These are phyloP conservation scores for Trypanosoma caninum DNA, from an alignment of 208 protist genomes.

Conservation along the genomic window DNA sequence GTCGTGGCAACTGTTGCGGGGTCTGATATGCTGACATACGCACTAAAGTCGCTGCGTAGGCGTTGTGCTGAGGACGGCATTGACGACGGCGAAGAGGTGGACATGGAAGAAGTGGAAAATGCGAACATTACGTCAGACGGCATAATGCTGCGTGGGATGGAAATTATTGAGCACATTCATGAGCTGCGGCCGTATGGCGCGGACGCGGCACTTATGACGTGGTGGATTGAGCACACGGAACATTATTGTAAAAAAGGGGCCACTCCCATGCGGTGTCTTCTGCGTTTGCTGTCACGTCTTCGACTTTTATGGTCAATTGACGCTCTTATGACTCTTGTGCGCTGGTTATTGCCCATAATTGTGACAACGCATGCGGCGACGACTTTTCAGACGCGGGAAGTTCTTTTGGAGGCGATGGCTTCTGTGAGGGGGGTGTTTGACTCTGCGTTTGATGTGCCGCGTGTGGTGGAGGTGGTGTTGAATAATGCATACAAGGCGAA, in stretches of 20 bases:
- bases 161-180: constrained; percentile 60
- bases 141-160: constrained; percentile 65
- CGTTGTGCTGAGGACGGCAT: not conserved
- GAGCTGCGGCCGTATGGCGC: constrained; percentile 72
- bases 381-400: constrained; percentile 3
- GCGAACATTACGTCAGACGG: constrained; percentile 37
- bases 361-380: constrained; percentile 12
- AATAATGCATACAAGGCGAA: constrained; percentile 75
- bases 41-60: not conserved
- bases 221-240: constrained; percentile 45
- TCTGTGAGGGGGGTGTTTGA: constrained; percentile 31
- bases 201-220: constrained; percentile 53
- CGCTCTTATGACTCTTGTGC: not conserved
- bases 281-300: not conserved
- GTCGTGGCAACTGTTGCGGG: constrained; percentile 19
- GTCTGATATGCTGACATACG: not conserved
- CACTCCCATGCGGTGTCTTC: not conserved
- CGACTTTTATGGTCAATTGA: constrained; percentile 20
- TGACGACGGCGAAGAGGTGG: constrained; percentile 22
- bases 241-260: not conserved
- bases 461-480: constrained; percentile 57
- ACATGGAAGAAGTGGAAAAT: constrained; percentile 64
- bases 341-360: constrained; percentile 14
- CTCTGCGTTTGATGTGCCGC: constrained; percentile 33
- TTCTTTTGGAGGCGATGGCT: constrained; percentile 40